These are phyloP conservation scores for Lotus japonicus DNA, from an alignment of 306 rosid genomes.

Conservation along the genomic window DNA sequence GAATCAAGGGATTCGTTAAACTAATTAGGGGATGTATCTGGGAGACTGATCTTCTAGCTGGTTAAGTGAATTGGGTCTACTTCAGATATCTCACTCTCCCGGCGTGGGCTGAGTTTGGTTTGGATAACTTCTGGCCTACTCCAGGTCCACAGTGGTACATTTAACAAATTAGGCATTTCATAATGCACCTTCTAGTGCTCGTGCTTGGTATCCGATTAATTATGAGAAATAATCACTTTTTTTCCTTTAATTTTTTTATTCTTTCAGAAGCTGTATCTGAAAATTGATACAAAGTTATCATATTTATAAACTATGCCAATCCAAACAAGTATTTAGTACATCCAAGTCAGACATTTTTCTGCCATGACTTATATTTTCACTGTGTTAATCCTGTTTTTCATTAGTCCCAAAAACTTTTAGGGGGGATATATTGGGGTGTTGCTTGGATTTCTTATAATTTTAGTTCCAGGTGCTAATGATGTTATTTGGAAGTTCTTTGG, in stretches of 20 bases:
- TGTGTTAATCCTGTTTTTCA: not conserved
- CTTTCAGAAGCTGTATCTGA: not conserved
- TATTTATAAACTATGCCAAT: no score
- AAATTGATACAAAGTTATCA: no score
- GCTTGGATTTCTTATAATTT: not conserved
- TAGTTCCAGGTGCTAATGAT: not conserved
- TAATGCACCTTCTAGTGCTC: not conserved
- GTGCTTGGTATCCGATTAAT: not conserved
- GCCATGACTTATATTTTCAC: no score
- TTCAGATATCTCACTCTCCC: no score
- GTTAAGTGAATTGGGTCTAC: no score
- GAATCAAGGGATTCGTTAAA: no score
- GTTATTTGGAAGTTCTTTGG: not conserved
- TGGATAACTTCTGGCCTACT: no score
- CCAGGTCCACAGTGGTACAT: not conserved
- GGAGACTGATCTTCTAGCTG: no score
- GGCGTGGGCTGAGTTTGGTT: no score
- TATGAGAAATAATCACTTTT: not conserved
- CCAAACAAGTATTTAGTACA: not conserved
- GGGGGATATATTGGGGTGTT: not conserved
- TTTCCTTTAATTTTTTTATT: not conserved
- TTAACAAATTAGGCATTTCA: not conserved
- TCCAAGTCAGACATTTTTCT: not conserved
- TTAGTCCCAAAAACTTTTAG: not conserved
- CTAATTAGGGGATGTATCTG: no score